Conservation (phyloP, 2,329 filamentous ascomycete species). For the Paecilomyces sp. region DNA sequence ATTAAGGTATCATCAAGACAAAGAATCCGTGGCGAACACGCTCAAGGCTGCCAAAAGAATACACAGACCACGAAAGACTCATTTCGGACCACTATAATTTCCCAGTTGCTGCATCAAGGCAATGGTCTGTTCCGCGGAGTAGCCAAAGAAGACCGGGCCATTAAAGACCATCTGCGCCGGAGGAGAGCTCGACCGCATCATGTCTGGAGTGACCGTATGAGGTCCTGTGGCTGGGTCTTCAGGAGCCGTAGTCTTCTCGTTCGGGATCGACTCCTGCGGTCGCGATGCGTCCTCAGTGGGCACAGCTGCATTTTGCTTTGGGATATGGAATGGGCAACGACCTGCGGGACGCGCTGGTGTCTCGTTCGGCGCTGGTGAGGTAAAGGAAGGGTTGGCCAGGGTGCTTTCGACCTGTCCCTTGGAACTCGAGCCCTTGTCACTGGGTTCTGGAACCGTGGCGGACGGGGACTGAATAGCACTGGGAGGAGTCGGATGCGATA, state of each 20-base stretch:
- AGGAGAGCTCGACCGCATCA: conserved; percentile 11
- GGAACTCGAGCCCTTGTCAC: conserved; percentile 12
- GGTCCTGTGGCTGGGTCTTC: neutral
- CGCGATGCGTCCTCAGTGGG: neutral
- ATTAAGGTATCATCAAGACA: neutral
- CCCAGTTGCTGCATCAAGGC: conserved; percentile 59
- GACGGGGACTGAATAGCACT: conserved; percentile 18
- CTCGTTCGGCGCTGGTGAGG: conserved; percentile 3
- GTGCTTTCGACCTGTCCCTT: conserved; percentile 7
- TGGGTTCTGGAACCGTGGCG: conserved; percentile 11
- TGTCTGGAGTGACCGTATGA: conserved; percentile 6
- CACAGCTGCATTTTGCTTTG: conserved; percentile 11
- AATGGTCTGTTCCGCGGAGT: conserved; percentile 75
- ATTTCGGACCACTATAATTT: conserved; percentile 9
- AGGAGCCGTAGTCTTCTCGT: neutral
- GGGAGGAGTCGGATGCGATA: conserved; percentile 38
- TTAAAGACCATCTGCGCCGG: conserved; percentile 75
- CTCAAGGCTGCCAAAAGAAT: neutral
- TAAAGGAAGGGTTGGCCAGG: conserved; percentile 8
- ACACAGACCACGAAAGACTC: neutral
- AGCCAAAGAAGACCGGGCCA: conserved; percentile 90
- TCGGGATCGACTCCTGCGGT: neutral
- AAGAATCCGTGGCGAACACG: neutral
- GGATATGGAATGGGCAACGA: conserved; percentile 30
- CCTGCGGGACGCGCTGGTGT: conserved; percentile 14